Conservation (phyloP, 805 yeast species). For the Suhomyces vadensis region DNA sequence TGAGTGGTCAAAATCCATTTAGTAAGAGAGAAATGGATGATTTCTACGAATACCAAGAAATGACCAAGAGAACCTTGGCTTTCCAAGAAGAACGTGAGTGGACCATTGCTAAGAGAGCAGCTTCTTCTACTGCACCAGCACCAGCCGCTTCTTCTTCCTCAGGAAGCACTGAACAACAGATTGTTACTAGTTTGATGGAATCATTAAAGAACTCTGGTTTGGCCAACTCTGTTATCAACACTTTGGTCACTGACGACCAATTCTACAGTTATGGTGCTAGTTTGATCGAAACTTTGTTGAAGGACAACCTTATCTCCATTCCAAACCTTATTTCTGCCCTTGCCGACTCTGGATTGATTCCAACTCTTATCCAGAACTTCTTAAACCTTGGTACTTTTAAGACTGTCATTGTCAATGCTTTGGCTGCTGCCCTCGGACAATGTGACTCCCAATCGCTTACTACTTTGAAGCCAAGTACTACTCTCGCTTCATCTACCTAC, state of each 20-base stretch:
- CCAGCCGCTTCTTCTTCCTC: slow-evolving; percentile 1
- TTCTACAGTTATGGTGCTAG: slow-evolving; percentile 42
- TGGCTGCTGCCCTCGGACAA: slow-evolving; percentile 42
- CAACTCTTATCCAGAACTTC: slow-evolving; percentile 38
- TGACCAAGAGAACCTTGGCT: slow-evolving; percentile 8
- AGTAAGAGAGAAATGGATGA: slow-evolving; percentile 21
- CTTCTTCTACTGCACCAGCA: slow-evolving; percentile 9
- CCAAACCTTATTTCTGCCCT: slow-evolving; percentile 30
- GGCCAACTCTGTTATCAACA: slow-evolving; percentile 38
- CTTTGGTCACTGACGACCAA: slow-evolving; percentile 37
- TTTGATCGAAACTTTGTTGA: slow-evolving; percentile 33
- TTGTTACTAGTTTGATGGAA: slow-evolving; percentile 38
- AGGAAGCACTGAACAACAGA: not conserved
- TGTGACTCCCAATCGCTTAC: slow-evolving; percentile 34
- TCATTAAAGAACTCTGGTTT: slow-evolving; percentile 46
- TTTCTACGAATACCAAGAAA: not conserved
- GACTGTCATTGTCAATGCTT: slow-evolving; percentile 42
- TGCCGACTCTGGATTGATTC: slow-evolving; percentile 38
- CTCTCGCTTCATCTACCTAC: slow-evolving; percentile 19
- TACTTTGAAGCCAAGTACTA: slow-evolving; percentile 26
- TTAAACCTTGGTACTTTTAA: slow-evolving; percentile 39
- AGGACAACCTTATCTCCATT: slow-evolving; percentile 29
- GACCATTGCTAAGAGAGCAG: slow-evolving; percentile 5
- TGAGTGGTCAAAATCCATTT: slow-evolving; percentile 21
- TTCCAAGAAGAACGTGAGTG: not conserved